Conservation (phyloP, 768 basidiomycete species). For the Xanthoconium purpureum region DNA sequence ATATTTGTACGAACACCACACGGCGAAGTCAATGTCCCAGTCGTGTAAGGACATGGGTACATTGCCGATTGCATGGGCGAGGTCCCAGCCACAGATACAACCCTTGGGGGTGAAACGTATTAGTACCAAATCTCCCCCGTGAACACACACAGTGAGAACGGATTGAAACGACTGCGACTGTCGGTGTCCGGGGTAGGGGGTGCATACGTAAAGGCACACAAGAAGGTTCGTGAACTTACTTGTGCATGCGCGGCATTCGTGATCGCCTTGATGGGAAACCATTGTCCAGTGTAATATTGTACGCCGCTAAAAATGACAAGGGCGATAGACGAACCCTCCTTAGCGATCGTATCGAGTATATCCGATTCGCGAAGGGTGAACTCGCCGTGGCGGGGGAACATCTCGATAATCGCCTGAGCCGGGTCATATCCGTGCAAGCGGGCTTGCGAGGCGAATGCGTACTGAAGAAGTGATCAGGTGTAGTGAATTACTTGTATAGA, state of each 20-base stretch:
- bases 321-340: slow-evolving; percentile 75
- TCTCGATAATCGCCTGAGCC: slow-evolving; percentile 67
- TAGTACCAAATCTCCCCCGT: slow-evolving; percentile 8
- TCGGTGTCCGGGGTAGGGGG: slow-evolving; percentile 6
- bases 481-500: slow-evolving; percentile 13
- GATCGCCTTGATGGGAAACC: slow-evolving; percentile 83
- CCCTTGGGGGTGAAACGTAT: slow-evolving; percentile 51
- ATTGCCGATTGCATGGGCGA: slow-evolving; percentile 94
- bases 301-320: slow-evolving; percentile 91
- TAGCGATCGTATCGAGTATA: slow-evolving; percentile 71
- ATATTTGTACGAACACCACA: slow-evolving; percentile 99
- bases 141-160: slow-evolving; percentile 1
- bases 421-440: slow-evolving; percentile 75
- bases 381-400: slow-evolving; percentile 81
- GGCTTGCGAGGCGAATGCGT: slow-evolving; percentile 94
- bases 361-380: slow-evolving; percentile 84
- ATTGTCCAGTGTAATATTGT: slow-evolving; percentile 97
- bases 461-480: slow-evolving; percentile 46
- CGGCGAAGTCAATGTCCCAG: slow-evolving; percentile 96
- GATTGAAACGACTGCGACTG: slow-evolving; percentile 1
- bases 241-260: slow-evolving; percentile 81
- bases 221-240: slow-evolving; percentile 42
- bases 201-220: slow-evolving; percentile 28
- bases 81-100: slow-evolving; percentile 92
- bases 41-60: slow-evolving; percentile 86